Evolutionary conservation across 2,329 filamentous ascomycete species (phyloP).

Genomic region (Pyrenochaeta sp.): DNA sequence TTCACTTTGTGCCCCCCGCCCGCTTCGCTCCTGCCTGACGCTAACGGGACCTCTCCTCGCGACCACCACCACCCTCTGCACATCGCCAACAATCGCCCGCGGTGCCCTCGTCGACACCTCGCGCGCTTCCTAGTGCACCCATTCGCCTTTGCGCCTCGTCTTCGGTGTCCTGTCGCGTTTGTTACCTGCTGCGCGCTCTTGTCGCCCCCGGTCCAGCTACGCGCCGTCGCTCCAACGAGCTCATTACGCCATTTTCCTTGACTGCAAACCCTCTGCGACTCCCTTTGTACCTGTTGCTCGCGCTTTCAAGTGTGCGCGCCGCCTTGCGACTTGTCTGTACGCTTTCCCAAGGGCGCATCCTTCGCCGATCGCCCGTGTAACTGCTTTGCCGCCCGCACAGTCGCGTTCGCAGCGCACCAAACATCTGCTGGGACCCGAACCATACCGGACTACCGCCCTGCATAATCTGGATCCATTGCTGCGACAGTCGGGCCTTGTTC

Average conservation of each 20-base stretch:
- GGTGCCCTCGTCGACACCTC: conserved; percentile 10
- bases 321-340: conserved; percentile 23
- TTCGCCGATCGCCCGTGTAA: conserved; percentile 42
- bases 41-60: conserved; percentile 24
- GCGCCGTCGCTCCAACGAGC: conserved; percentile 29
- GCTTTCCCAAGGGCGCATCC: conserved; percentile 29
- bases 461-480: conserved; percentile 26
- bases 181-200: conserved; percentile 16
- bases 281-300: conserved; percentile 11
- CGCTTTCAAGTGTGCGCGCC: conserved; percentile 28
- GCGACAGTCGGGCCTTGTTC: conserved; percentile 20
- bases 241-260: conserved; percentile 28
- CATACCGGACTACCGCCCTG: conserved; percentile 33
- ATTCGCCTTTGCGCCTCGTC: conserved; percentile 11
- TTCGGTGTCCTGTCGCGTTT: conserved; percentile 12
- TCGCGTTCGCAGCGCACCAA: conserved; percentile 46
- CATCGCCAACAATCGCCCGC: conserved; percentile 8
- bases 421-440: conserved; percentile 39
- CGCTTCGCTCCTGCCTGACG: conserved; percentile 28
- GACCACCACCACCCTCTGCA: conserved; percentile 23
- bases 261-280: conserved; percentile 25
- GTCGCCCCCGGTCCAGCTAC: conserved; percentile 25
- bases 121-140: conserved; percentile 13
- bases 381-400: conserved; percentile 41
- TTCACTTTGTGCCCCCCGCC: not conserved